Base-by-base conservation (phyloP, 164 flowering plant species). In the Chloranthus sessilifolius region DNA sequence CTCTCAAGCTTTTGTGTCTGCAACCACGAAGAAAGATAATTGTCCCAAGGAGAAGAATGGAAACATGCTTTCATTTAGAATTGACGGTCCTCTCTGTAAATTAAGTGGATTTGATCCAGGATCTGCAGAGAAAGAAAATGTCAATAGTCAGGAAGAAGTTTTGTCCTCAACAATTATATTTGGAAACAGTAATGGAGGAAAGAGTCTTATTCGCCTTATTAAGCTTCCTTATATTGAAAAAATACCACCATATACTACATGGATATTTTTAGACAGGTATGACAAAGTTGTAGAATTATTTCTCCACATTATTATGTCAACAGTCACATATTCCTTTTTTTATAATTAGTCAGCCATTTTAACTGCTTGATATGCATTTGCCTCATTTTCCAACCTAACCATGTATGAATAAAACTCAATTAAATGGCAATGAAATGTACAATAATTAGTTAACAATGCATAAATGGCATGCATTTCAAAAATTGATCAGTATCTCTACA, bases 181-280 rank as follows among this genome's bases (percentile, higher is more conserved):
- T 58, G 62, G 55, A 50, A 58, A 26, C 23, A 41, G 43, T 42
- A 50, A 34, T 43, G 39, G 38, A 16, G 55, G 45, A 50, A 50
- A 58, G 27, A 31, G 22, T 42, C 41, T 31, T 22, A n/a, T 58
- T 50, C 55, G 35, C 23, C 20, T 63, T 53, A 66, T 62, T 57
- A 82, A 70, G 66, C 87, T 90, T 73, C 88, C 89, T 24, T 56
- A 30, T 66, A 25, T 74, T 60, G 85, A 83, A 56, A 90, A 67
- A 55, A 76, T 87, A 47, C 91, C 95, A 36, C 83, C 91, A n/a
- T 90, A 85, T 62, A 87, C 95, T 19, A 78, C 91, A 19, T 90
- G 98, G 98, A 83, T 90, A 26, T 90, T 85, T 69, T 68, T 91
- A 71, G 88, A 82, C 67, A 83, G 71, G 98, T 85, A 69, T 37